Evolutionary conservation across 805 yeast genomes (phyloP), one percentile per base, ranked within the genome.

Genomic region (Lachancea mirantina): DNA sequence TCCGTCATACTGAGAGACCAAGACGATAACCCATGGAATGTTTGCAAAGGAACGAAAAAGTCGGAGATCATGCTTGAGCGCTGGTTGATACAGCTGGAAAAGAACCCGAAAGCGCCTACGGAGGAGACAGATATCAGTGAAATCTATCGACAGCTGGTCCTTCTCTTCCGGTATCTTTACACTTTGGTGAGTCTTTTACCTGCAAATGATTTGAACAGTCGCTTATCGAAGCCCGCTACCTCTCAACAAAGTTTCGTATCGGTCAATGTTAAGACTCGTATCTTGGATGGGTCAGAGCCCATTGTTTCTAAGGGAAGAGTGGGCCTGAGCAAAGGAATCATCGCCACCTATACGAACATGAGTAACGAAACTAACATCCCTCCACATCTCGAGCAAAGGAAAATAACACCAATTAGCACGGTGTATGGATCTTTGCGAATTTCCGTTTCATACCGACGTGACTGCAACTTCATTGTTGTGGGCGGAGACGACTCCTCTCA

Each of bases 11-110:
- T 83, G 23, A 63, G 63, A 18, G 88, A 80, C 44, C 68, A 66
- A 3, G 65, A 67, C 6, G 71, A 68, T 15, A 65, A 65, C 41
- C 49, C 68, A 9, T 76, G 80, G 71, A 62, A 70, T 7, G 77
- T 77, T 8, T 64, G 79, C 7, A 73, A 68, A 38, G 80, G 79
- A 9, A 65, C 70, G 3, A 74, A 72, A 47, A 81, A 81, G 47
- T 67, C 74, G 11, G 97, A 89, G 56, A 73, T 92, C n/a, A 96
- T 92, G 2, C 61, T 92, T 36, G 98, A 92, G 51, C 69, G 98
- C 38, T 92, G 98, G 98, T 65, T 85, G 15, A 61, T 92, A 20
- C 95, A 88, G 54, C 72, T 88, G 39, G 88, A 81, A 47, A 58
- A 42, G 4, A 16, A 20, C 28, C 28, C 13, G 11, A n/a, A 8